These are phyloP conservation scores for Hordeum pubiflorum DNA, from an alignment of 202 grass and related monocot genomes.

Conservation along the genomic window DNA sequence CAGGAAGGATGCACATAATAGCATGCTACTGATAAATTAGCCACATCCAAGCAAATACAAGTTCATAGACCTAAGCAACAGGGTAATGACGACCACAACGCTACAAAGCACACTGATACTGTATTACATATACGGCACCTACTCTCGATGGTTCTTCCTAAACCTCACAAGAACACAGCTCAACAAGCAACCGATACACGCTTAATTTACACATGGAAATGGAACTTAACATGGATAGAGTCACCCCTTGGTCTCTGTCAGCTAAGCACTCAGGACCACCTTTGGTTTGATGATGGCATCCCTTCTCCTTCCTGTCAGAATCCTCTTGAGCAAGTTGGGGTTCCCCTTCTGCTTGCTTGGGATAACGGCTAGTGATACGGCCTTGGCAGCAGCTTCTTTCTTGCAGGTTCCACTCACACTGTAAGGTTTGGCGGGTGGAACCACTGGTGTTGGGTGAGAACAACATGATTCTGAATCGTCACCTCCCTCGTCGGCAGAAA, in stretches of 20 bases:
- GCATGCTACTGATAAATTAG: background rate
- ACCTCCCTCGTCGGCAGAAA: background rate
- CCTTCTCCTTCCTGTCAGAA: constrained; percentile 59
- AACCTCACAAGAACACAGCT: background rate
- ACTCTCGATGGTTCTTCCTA: background rate
- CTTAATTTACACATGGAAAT: background rate
- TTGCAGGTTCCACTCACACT: background rate
- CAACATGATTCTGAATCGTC: background rate
- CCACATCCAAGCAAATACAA: background rate
- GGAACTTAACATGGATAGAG: background rate
- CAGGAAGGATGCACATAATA: background rate
- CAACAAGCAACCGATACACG: background rate
- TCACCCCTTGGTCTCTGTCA: background rate
- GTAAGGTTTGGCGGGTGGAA: background rate
- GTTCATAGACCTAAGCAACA: background rate
- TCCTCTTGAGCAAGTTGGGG: constrained; percentile 54
- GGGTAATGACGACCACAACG: background rate
- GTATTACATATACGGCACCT: background rate
- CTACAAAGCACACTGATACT: background rate
- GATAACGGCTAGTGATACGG: constrained; percentile 32
- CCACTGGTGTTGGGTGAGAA: constrained; percentile 21
- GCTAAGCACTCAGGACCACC: constrained; percentile 27
- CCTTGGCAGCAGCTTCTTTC: constrained; percentile 24
- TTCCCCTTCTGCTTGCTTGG: constrained; percentile 51
- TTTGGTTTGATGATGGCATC: constrained; percentile 43